Percentiles rank a stretch among this genome's conserved stretches.
Evolutionary conservation across 306 rosid species (phyloP).

Genomic region (Sechiopsis laciniata): DNA sequence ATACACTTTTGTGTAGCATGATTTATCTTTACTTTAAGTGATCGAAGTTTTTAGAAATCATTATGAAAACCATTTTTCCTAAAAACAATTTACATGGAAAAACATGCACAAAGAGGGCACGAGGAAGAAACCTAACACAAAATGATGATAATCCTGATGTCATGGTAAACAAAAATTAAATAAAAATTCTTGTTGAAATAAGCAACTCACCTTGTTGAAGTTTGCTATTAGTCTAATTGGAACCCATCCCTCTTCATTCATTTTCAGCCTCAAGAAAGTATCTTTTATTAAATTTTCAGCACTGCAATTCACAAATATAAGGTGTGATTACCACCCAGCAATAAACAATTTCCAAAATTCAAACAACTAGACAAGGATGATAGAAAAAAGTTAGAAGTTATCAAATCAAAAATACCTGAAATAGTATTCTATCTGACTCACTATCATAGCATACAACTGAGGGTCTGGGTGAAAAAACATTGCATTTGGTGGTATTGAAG

Average conservation of each 20-base stretch:
- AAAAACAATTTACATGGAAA: background rate
- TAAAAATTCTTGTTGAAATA: background rate
- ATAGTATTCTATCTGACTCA: conserved; percentile 75
- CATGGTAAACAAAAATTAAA: background rate
- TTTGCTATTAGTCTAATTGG: conserved; percentile 58
- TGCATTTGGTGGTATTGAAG: conserved; percentile 43
- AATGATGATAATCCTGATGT: background rate
- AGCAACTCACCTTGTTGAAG: conserved; percentile 68
- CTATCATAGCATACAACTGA: conserved; percentile 52
- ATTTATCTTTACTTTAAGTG: conserved; percentile 36
- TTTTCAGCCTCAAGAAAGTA: conserved; percentile 64
- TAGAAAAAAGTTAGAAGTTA: background rate
- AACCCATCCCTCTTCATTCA: conserved; percentile 94
- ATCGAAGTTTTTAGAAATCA: background rate
- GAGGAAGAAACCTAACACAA: background rate
- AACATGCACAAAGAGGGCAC: background rate
- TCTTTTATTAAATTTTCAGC: conserved; percentile 69
- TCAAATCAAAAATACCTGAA: conserved; percentile 51
- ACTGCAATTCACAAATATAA: conserved; percentile 48
- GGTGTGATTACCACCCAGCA: background rate
- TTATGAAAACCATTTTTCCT: background rate
- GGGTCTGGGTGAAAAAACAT: conserved; percentile 43
- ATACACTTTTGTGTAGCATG: background rate
- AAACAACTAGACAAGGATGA: conserved; percentile 17
- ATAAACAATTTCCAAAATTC: conserved; percentile 19